Conservation (phyloP, 1,284 basidiomycete genomes). For the Ceratobasidium sp. region DNA sequence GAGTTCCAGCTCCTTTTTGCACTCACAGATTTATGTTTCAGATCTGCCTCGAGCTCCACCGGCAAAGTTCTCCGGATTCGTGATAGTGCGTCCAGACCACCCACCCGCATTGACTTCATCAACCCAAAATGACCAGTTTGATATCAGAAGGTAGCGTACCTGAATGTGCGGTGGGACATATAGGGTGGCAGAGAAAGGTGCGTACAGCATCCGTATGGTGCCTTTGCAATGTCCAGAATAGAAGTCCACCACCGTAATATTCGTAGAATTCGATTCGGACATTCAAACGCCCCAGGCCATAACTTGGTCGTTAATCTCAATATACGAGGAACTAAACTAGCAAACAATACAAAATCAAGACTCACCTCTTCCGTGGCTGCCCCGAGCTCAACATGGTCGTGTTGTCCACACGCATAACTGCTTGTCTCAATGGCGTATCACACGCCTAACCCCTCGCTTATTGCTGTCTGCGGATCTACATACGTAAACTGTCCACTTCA, state of each 20-base stretch:
- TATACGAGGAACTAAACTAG: too few species aligned
- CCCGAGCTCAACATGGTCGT: slow-evolving; percentile 38
- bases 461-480: slow-evolving; percentile 41
- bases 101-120: not conserved
- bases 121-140: not conserved
- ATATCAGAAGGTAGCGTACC: slow-evolving; percentile 54
- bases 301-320: not conserved
- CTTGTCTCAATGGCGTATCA: slow-evolving; percentile 28
- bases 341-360: not conserved
- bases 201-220: slow-evolving; percentile 77
- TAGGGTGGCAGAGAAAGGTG: not conserved
- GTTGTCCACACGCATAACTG: slow-evolving; percentile 47
- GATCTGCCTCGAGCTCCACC: slow-evolving; percentile 6
- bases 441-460: slow-evolving; percentile 40
- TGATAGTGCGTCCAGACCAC: not conserved
- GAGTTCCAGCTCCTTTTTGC: not conserved
- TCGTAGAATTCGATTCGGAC: slow-evolving; percentile 49
- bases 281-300: slow-evolving; percentile 22
- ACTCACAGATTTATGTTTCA: not conserved
- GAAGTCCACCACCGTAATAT: slow-evolving; percentile 68
- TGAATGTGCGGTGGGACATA: slow-evolving; percentile 47
- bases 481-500: slow-evolving; percentile 42
- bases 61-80: slow-evolving; percentile 14
- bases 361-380: slow-evolving; percentile 44
- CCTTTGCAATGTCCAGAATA: slow-evolving; percentile 74